Evolutionary conservation across 108 stramenopile genomes (phyloP).

Genomic region (Nitzschia sp.): DNA sequence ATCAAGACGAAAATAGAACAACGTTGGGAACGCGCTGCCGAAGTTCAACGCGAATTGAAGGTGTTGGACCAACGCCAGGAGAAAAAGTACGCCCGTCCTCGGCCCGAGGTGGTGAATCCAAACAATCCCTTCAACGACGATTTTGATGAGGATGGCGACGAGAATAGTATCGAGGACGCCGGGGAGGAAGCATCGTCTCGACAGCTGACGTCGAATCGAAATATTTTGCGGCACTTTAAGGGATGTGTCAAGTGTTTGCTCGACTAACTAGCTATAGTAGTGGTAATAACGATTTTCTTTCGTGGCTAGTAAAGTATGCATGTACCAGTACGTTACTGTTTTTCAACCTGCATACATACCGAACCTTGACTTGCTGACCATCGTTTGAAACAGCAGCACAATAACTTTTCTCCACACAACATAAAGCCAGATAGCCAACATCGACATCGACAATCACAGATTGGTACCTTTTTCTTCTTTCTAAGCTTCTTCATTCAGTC

Average conservation of each 20-base stretch:
- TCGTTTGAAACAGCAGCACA: too few species aligned
- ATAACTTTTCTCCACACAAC: too few species aligned
- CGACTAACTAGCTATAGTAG: neutral
- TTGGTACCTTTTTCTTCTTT: too few species aligned
- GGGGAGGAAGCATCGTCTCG: neutral
- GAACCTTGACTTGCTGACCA: too few species aligned
- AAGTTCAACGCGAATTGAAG: neutral
- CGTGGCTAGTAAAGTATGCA: too few species aligned
- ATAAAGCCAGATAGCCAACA: too few species aligned
- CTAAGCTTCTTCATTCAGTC: too few species aligned
- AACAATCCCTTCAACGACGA: neutral
- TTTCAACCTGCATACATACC: too few species aligned
- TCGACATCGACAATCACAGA: too few species aligned
- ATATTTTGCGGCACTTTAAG: conserved; percentile 13
- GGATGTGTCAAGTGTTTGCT: conserved; percentile 22
- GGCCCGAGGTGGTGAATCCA: neutral
- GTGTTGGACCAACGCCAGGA: neutral
- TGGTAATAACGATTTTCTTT: neutral
- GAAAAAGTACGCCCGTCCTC: too few species aligned
- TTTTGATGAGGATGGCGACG: neutral
- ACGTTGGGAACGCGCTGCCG: conserved; percentile 31
- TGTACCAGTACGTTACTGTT: too few species aligned
- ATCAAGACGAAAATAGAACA: conserved; percentile 28
- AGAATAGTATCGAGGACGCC: neutral
- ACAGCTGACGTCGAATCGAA: neutral